A percentile compares a stretch with the other conserved stretches of the same genome.
These are phyloP conservation scores for Xylaria flabelliformis DNA, from an alignment of 495 filamentous ascomycete species.

Conservation along the genomic window DNA sequence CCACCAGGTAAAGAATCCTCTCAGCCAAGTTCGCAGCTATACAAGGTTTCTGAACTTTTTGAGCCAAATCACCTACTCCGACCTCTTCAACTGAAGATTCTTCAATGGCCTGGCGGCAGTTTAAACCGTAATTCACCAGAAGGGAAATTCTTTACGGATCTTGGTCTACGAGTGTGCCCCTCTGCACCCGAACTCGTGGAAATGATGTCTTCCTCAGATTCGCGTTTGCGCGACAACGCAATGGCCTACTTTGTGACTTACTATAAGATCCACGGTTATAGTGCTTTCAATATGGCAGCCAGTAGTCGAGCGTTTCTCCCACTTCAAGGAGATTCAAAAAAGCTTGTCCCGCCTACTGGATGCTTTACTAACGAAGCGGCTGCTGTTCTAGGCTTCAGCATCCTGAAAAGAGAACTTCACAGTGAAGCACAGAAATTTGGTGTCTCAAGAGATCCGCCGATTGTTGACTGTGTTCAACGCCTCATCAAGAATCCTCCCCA, in stretches of 20 bases:
- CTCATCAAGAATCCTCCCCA: slow-evolving; percentile 74
- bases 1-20: slow-evolving; percentile 50
- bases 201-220: slow-evolving; percentile 73
- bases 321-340: slow-evolving; percentile 66
- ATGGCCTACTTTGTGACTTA: slow-evolving; percentile 85
- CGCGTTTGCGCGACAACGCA: slow-evolving; percentile 62
- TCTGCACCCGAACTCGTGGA: slow-evolving; percentile 71
- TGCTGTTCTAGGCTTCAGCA: slow-evolving; percentile 76
- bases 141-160: slow-evolving; percentile 69
- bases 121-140: slow-evolving; percentile 69
- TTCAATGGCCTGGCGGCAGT: slow-evolving; percentile 79
- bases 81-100: slow-evolving; percentile 71
- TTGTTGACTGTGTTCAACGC: slow-evolving; percentile 72
- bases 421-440: slow-evolving; percentile 81
- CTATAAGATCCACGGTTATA: slow-evolving; percentile 78
- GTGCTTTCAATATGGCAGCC: slow-evolving; percentile 59
- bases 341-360: slow-evolving; percentile 70
- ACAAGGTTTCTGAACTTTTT: slow-evolving; percentile 83
- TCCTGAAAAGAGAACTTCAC: slow-evolving; percentile 75
- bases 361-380: slow-evolving; percentile 84
- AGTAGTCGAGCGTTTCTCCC: slow-evolving; percentile 74
- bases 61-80: slow-evolving; percentile 78
- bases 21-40: slow-evolving; percentile 58
- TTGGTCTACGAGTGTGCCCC: slow-evolving; percentile 76
- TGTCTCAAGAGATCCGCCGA: slow-evolving; percentile 77